phyloP scores from a whole-genome alignment of 2,329 filamentous ascomycete genomes.

The Colletotrichum costaricense region DNA sequence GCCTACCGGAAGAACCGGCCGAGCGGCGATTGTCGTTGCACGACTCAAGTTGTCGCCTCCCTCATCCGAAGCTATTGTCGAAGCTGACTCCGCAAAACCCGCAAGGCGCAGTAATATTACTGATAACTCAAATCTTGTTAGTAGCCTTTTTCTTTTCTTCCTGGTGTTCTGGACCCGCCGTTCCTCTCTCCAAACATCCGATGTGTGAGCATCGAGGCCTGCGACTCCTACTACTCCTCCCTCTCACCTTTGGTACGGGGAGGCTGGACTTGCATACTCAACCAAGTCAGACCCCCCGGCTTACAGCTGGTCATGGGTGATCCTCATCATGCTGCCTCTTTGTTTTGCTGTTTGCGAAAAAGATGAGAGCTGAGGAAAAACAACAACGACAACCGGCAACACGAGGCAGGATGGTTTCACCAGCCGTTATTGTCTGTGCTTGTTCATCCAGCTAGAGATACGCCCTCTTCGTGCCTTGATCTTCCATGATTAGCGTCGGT shows the following conservation, averaged over 20 bases:
- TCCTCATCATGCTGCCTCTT: background rate
- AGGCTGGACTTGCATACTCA: background rate
- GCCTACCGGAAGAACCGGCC: background rate
- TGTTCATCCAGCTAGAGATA: background rate
- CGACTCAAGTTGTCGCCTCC: background rate
- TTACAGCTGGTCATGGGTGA: constrained; percentile 17
- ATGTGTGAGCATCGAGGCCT: constrained; percentile 16
- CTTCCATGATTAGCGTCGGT: background rate
- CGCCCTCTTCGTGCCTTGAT: background rate
- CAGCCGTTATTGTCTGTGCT: constrained; percentile 1
- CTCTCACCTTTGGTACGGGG: background rate
- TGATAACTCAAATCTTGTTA: background rate
- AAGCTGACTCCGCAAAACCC: background rate
- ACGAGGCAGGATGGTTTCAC: constrained; percentile 20
- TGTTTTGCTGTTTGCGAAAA: background rate
- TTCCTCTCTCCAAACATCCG: constrained; percentile 21
- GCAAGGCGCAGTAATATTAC: constrained; percentile 14
- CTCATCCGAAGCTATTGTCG: constrained; percentile 11
- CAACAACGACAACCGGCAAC: constrained; percentile 3
- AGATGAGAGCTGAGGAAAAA: constrained; percentile 4
- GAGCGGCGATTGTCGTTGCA: background rate
- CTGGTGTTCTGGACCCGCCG: background rate
- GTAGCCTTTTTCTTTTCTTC: background rate
- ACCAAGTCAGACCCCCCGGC: background rate
- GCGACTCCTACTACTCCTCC: too few species aligned